Evolutionary conservation across 768 basidiomycete genomes (phyloP).

Genomic region (Brasilioporus rufonigricans): DNA sequence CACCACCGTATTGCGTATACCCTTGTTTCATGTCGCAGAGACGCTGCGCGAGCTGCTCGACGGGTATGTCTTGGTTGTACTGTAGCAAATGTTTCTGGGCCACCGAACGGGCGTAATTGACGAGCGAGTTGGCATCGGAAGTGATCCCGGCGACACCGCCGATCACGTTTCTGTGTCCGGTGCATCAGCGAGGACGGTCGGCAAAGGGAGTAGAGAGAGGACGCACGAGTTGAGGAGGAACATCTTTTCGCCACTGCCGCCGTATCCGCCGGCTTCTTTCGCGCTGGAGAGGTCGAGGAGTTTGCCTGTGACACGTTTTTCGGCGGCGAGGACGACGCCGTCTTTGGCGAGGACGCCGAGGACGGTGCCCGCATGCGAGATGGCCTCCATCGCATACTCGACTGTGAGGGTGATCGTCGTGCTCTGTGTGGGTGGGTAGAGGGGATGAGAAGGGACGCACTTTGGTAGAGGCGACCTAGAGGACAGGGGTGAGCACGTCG

Average conservation of each 20-base stretch:
- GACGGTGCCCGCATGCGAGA: slow-evolving; percentile 93
- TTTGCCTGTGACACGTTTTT: slow-evolving; percentile 99
- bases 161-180: slow-evolving; percentile 76
- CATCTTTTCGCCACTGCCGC: slow-evolving; percentile 98
- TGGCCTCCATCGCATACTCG: slow-evolving; percentile 99
- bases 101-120: slow-evolving; percentile 89
- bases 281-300: slow-evolving; percentile 86
- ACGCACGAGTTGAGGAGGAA: slow-evolving; percentile 87
- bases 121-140: slow-evolving; percentile 95
- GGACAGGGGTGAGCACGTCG: slow-evolving; percentile 4
- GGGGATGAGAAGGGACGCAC: slow-evolving; percentile 46
- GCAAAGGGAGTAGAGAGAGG: too few species aligned
- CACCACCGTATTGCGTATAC: slow-evolving; percentile 95
- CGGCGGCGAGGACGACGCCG: slow-evolving; percentile 88
- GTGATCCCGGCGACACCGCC: slow-evolving; percentile 94
- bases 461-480: slow-evolving; percentile 95
- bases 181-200: neutral
- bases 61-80: slow-evolving; percentile 98
- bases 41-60: slow-evolving; percentile 90
- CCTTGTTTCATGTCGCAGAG: slow-evolving; percentile 98
- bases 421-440: neutral
- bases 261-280: slow-evolving; percentile 80
- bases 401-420: slow-evolving; percentile 46
- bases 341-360: slow-evolving; percentile 90
- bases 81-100: slow-evolving; percentile 85